Evolutionary conservation across 768 basidiomycete species (phyloP).

Genomic region (Exidia glandulosa): DNA sequence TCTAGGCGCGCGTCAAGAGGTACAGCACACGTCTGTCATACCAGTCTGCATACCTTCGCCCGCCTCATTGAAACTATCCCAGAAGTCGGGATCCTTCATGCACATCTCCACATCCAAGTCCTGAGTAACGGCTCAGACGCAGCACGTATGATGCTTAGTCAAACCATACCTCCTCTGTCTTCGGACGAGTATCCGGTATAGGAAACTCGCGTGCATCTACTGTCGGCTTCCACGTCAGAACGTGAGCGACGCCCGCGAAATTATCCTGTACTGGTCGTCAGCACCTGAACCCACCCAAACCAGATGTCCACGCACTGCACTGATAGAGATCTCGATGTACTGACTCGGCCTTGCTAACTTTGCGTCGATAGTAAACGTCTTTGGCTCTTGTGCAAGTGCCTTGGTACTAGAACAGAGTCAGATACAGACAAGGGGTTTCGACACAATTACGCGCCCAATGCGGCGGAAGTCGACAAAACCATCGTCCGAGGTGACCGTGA

Average conservation of each 20-base stretch:
- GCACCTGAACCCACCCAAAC: constrained; percentile 3
- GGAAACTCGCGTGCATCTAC: constrained; percentile 49
- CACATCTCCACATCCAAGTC: constrained; percentile 56
- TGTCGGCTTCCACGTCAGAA: constrained; percentile 45
- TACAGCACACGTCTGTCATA: no score
- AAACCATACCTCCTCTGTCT: constrained; percentile 38
- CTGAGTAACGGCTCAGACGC: constrained; percentile 22
- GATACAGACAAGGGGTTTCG: background rate
- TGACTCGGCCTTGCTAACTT: constrained; percentile 70
- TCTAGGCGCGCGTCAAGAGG: no score
- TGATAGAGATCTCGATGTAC: constrained; percentile 43
- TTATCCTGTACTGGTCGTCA: constrained; percentile 42
- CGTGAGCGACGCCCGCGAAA: constrained; percentile 53
- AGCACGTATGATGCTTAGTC: background rate
- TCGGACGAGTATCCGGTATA: constrained; percentile 60
- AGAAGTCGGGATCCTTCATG: constrained; percentile 60
- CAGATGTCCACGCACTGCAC: constrained; percentile 37
- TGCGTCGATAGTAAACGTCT: constrained; percentile 48
- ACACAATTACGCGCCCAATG: constrained; percentile 42
- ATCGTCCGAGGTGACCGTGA: constrained; percentile 66
- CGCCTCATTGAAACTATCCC: constrained; percentile 31
- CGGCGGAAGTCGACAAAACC: constrained; percentile 71
- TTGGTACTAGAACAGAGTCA: constrained; percentile 43
- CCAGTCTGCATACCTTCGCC: background rate
- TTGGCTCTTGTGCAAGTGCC: constrained; percentile 39